phyloP scores from a whole-genome alignment of 2,329 filamentous ascomycete species.

The Claviceps capensis region DNA sequence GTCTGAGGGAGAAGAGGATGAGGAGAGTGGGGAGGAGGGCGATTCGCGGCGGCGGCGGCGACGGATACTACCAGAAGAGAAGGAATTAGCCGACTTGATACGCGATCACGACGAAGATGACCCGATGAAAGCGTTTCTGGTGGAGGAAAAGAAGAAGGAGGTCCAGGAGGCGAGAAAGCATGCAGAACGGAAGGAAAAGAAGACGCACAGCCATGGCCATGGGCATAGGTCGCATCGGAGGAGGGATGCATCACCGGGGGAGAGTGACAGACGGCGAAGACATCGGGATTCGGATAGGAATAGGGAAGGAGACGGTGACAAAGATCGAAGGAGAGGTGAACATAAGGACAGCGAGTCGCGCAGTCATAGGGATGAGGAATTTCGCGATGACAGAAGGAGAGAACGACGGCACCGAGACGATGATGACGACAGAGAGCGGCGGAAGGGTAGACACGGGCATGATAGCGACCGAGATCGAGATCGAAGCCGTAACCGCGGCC shows the following conservation, averaged over 20 bases:
- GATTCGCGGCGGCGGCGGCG: slow-evolving; percentile 21
- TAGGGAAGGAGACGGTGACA: slow-evolving; percentile 8
- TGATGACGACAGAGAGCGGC: slow-evolving; percentile 9
- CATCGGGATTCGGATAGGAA: slow-evolving; percentile 7
- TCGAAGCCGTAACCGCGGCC: slow-evolving; percentile 7
- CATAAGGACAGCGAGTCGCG: slow-evolving; percentile 7
- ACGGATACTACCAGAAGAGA: slow-evolving; percentile 66
- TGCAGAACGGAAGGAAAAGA: slow-evolving; percentile 34
- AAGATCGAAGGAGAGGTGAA: slow-evolving; percentile 9
- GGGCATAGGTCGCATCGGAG: slow-evolving; percentile 3
- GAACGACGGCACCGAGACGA: slow-evolving; percentile 13
- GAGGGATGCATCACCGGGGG: slow-evolving; percentile 22
- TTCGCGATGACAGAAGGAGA: slow-evolving; percentile 13
- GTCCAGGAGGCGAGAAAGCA: slow-evolving; percentile 53
- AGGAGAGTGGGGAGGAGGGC: slow-evolving; percentile 30
- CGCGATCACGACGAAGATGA: slow-evolving; percentile 85
- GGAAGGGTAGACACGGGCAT: slow-evolving; percentile 1
- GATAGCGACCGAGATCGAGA: slow-evolving; percentile 15
- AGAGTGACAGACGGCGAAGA: slow-evolving; percentile 13
- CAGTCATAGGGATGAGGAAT: background rate
- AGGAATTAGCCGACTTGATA: slow-evolving; percentile 62
- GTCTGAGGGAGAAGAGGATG: slow-evolving; percentile 31
- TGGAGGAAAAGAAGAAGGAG: slow-evolving; percentile 85
- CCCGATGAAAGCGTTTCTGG: slow-evolving; percentile 86
- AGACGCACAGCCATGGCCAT: slow-evolving; percentile 32